phyloP scores from a whole-genome alignment of 108 stramenopile genomes.

The Pseudonitzschia delicatissima region DNA sequence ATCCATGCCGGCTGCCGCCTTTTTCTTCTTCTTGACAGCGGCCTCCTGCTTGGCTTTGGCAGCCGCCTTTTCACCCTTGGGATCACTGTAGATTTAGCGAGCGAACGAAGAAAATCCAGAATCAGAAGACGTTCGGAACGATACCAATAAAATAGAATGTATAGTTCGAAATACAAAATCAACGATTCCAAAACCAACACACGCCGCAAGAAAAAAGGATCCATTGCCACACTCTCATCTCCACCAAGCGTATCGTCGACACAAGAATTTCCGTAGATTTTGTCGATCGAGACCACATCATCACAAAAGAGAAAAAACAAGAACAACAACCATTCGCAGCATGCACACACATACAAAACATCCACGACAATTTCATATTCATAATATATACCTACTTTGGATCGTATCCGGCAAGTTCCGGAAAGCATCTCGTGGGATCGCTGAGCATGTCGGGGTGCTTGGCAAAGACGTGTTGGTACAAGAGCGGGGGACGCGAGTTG shows the following conservation, averaged over 20 bases:
- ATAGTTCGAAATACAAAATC: no score
- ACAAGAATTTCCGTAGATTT: no score
- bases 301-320: background rate
- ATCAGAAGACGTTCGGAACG: background rate
- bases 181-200: background rate
- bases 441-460: conserved; percentile 63
- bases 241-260: no score
- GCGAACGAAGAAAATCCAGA: background rate
- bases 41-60: conserved; percentile 25
- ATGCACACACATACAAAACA: background rate
- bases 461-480: conserved; percentile 70
- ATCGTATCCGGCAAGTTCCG: conserved; percentile 69
- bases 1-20: conserved; percentile 11
- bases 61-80: conserved; percentile 39
- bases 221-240: no score
- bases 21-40: conserved; percentile 19
- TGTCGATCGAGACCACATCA: background rate
- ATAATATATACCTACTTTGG: conserved; percentile 37
- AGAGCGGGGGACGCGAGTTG: conserved; percentile 62
- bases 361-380: background rate
- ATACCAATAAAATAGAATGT: no score
- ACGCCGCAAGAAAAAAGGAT: background rate
- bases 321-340: background rate
- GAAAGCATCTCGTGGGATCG: conserved; percentile 61
- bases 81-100: conserved; percentile 14